Base-by-base conservation (phyloP, 2,329 filamentous ascomycete genomes). In the Neonectria faginata region DNA sequence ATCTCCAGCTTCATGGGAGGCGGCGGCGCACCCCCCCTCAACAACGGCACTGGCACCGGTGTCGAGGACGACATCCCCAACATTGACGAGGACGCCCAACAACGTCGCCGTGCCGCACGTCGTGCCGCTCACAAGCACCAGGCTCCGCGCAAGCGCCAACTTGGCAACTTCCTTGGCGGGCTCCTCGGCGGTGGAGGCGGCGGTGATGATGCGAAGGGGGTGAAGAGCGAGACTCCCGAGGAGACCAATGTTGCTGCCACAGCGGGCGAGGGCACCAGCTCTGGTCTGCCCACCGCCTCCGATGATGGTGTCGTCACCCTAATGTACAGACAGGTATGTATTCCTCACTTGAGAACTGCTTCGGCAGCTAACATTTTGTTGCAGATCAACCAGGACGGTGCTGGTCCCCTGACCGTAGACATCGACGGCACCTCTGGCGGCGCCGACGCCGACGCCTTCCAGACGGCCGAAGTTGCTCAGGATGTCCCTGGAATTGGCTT, bases 361-460 rank as follows among this genome's bases (percentile, higher is more conserved):
- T 18, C 25, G 10, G 14, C 22, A 18, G 14, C 58, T 67, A 31
- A 69, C 41, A 31, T 2, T 39, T 29, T 16, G n/a, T 57, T 42
- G 36, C 27, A 91, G 80, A 86, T 91, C 80, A 91, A 91, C 84
- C 89, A 91, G 77, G 89, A 91, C 71, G 89, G 89, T 22, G 89
- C 89, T 0, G 89, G 89, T 2, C 88, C 88, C 1, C 79, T 91
- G 52, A 84, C 81, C 31, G 89, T 89, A 9, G 80, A 82, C 47
- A 81, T 91, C 53, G 89, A 92, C 72, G 78, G 82, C 45, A 89
- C 88, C 27, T 91, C 88, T 2, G 88, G 87, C 36, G 89, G 89
- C 58, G 87, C 84, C 5, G 86, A 90, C 71, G 75, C 84, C 25
- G 73, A 78, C 44, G 89, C 89, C 31, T 91, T 91, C 83, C 74